Evolutionary conservation across 179 eudicot species (phyloP).

Genomic region (Beta macrorhiza): DNA sequence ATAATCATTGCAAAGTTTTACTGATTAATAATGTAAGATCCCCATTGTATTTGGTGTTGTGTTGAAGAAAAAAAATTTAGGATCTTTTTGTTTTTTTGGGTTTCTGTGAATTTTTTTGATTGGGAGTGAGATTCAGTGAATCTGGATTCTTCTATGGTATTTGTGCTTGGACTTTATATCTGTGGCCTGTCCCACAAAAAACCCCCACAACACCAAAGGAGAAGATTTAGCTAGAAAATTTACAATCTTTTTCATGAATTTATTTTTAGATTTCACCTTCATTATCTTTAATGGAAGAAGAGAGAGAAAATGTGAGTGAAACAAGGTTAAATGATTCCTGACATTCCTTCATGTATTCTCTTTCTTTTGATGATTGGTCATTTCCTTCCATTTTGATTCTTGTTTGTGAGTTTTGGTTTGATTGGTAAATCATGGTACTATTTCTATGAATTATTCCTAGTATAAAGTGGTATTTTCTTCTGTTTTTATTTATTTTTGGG

Average conservation of each 20-base stretch:
- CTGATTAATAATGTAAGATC: slow-evolving; percentile 14
- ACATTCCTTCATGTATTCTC: slow-evolving; percentile 8
- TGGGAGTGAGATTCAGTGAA: slow-evolving; percentile 31
- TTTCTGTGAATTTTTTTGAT: slow-evolving; percentile 23
- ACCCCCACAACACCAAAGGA: slow-evolving; percentile 21
- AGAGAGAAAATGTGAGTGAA: no score
- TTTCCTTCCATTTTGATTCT: slow-evolving; percentile 21
- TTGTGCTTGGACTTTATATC: slow-evolving; percentile 23
- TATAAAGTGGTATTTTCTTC: background rate
- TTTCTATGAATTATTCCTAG: background rate
- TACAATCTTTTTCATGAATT: background rate
- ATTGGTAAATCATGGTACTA: slow-evolving; percentile 18
- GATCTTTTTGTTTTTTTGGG: background rate
- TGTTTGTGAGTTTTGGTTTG: slow-evolving; percentile 14
- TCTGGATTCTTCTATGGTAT: slow-evolving; percentile 27
- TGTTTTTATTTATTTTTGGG: background rate
- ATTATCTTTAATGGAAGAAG: background rate
- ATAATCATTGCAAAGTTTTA: background rate
- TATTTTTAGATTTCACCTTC: background rate
- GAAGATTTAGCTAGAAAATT: background rate
- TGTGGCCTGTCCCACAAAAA: slow-evolving; percentile 29
- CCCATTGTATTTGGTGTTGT: slow-evolving; percentile 19
- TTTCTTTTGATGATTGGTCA: slow-evolving; percentile 20
- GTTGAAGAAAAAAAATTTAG: background rate
- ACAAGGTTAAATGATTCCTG: slow-evolving; percentile 5